Evolutionary conservation across 345 rosid genomes (phyloP).

Genomic region (Cardiospermum halicacabum): DNA sequence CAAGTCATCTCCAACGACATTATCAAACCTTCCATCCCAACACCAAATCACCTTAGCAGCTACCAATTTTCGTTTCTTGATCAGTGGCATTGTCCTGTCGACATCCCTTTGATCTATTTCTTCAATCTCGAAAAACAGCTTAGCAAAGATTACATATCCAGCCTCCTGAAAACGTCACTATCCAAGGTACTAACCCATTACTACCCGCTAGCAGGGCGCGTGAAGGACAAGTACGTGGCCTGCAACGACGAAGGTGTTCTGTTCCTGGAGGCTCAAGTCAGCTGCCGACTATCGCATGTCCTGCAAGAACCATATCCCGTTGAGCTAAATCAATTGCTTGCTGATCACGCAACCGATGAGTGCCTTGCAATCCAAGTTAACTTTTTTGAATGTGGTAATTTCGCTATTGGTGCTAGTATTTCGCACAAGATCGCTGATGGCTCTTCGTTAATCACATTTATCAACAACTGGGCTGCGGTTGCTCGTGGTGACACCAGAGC

Average conservation of each 20-base stretch:
- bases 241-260: not conserved
- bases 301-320: not conserved
- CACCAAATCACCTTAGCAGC: too few species aligned
- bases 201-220: constrained; percentile 6
- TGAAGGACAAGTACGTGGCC: not conserved
- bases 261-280: constrained; percentile 7
- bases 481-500: constrained; percentile 6
- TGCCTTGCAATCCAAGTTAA: not conserved
- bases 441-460: not conserved
- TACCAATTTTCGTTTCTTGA: too few species aligned
- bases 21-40: too few species aligned
- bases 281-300: not conserved
- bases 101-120: too few species aligned
- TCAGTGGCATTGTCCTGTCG: too few species aligned
- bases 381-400: not conserved
- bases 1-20: too few species aligned
- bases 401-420: not conserved
- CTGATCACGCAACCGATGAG: not conserved
- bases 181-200: not conserved
- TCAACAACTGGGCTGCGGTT: constrained; percentile 7
- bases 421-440: constrained; percentile 8
- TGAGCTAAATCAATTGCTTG: not conserved
- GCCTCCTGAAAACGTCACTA: not conserved
- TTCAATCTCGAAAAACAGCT: not conserved
- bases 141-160: constrained; percentile 3